Evolutionary conservation across 176 grass and related monocot genomes (phyloP).

Genomic region (Musa troglodytarum): DNA sequence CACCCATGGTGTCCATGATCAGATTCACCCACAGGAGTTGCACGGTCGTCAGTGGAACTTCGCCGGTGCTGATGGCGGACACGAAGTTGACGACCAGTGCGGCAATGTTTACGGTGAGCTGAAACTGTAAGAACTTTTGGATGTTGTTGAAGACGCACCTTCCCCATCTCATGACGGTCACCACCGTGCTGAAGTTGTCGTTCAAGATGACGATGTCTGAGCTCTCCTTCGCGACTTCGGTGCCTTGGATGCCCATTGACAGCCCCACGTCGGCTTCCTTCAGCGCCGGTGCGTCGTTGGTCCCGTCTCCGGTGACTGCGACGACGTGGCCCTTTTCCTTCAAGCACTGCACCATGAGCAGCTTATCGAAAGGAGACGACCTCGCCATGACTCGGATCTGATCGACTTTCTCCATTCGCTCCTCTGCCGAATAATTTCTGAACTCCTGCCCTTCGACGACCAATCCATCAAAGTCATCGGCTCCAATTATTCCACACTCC

Average conservation of each 20-base stretch:
- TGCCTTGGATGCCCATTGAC: slow-evolving; percentile 83
- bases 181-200: slow-evolving; percentile 79
- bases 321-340: slow-evolving; percentile 88
- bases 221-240: slow-evolving; percentile 82
- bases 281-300: slow-evolving; percentile 73
- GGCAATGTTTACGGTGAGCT: slow-evolving; percentile 73
- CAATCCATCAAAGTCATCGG: slow-evolving; percentile 1
- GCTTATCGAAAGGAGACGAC: slow-evolving; percentile 66
- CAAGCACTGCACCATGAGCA: slow-evolving; percentile 58
- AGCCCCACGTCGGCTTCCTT: slow-evolving; percentile 80
- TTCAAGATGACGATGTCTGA: slow-evolving; percentile 81
- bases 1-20: slow-evolving; percentile 92
- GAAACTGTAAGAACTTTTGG: slow-evolving; percentile 89
- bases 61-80: slow-evolving; percentile 35
- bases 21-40: slow-evolving; percentile 85
- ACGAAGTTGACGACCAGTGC: slow-evolving; percentile 66
- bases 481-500: slow-evolving; percentile 59
- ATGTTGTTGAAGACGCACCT: slow-evolving; percentile 86
- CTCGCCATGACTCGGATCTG: slow-evolving; percentile 71
- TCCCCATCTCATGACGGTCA: slow-evolving; percentile 66
- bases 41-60: slow-evolving; percentile 56
- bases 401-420: slow-evolving; percentile 44
- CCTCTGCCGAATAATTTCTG: slow-evolving; percentile 38
- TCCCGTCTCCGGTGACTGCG: slow-evolving; percentile 79
- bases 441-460: slow-evolving; percentile 74